These are phyloP conservation scores for Fraxinus nigra DNA, from an alignment of 305 asterid genomes.

Conservation along the genomic window DNA sequence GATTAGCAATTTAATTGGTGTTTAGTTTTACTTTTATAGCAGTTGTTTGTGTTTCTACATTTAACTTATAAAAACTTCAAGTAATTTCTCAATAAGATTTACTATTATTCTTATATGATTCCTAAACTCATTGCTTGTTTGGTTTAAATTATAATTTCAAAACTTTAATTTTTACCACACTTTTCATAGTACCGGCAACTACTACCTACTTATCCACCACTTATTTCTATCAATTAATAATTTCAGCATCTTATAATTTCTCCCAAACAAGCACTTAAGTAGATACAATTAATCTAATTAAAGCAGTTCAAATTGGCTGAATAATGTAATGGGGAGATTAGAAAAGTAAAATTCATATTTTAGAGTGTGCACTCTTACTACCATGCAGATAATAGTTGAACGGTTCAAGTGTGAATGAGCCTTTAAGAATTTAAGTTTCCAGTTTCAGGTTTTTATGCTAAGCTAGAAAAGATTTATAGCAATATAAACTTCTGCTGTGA, in stretches of 20 bases:
- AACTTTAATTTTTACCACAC: neutral
- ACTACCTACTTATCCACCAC: neutral
- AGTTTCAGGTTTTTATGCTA: neutral
- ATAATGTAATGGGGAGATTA: neutral
- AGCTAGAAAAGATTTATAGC: neutral
- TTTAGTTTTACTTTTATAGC: neutral
- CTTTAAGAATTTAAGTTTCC: neutral
- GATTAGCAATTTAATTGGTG: neutral
- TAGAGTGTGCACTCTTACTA: neutral
- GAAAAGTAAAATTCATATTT: neutral
- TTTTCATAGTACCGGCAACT: neutral
- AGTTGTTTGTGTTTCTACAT: neutral
- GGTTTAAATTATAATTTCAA: neutral
- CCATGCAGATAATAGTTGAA: neutral
- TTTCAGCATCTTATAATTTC: neutral
- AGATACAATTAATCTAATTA: neutral
- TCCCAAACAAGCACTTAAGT: neutral
- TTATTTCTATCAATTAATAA: neutral
- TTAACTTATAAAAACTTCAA: neutral
- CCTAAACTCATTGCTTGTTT: neutral
- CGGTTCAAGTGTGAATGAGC: neutral
- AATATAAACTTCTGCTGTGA: neutral
- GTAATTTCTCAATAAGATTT: neutral
- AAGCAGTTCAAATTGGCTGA: neutral
- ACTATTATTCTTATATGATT: neutral